Evolutionary conservation across 2,329 filamentous ascomycete genomes (phyloP).

Genomic region (Ramichloridium luteum): DNA sequence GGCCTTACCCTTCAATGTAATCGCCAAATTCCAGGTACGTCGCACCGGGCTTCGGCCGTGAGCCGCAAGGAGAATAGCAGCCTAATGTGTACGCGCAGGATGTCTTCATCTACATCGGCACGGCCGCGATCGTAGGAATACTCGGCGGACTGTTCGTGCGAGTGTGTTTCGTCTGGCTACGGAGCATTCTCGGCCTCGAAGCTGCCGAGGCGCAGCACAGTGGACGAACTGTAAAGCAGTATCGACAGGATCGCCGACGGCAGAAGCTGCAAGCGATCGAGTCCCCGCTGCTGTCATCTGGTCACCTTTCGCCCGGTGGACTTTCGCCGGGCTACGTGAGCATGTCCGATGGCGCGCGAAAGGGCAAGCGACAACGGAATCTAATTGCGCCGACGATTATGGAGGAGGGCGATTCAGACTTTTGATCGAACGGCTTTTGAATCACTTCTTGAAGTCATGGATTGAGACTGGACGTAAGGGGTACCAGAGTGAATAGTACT

Average conservation of each 20-base stretch:
- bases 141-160: conserved; percentile 49
- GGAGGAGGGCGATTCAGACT: conserved; percentile 54
- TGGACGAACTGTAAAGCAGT: conserved; percentile 20
- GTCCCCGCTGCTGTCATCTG: conserved; percentile 6
- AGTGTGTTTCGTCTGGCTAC: conserved; percentile 38
- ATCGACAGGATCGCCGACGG: conserved; percentile 23
- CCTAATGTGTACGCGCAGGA: no score
- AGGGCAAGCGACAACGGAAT: conserved; percentile 34
- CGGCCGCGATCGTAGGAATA: conserved; percentile 55
- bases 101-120: conserved; percentile 47
- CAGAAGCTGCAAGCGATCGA: conserved; percentile 14
- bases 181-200: conserved; percentile 14
- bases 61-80: no score
- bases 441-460: no score
- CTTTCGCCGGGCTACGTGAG: conserved; percentile 14
- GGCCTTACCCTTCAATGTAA: conserved; percentile 38
- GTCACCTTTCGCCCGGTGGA: conserved; percentile 10
- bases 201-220: conserved; percentile 7
- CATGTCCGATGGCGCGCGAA: conserved; percentile 19
- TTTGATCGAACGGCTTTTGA: no score
- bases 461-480: no score
- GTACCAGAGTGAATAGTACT: no score
- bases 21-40: conserved; percentile 45
- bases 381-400: conserved; percentile 56
- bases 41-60: no score